phyloP scores from a whole-genome alignment of 805 yeast species.

The Suhomyces tanzawaensis region DNA sequence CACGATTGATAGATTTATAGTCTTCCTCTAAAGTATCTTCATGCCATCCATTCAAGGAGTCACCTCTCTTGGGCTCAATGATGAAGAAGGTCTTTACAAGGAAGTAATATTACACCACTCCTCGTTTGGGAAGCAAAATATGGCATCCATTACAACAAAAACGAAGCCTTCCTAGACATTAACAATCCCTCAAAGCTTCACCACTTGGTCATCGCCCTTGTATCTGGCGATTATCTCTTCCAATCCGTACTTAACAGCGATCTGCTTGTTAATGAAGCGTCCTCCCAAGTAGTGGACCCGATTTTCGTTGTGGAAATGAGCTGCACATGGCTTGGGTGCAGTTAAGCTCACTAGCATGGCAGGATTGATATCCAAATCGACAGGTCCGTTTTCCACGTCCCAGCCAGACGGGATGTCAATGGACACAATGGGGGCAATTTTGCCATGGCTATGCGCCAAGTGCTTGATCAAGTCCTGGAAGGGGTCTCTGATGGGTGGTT shows the following conservation, averaged over 20 bases:
- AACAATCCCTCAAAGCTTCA: constrained; percentile 16
- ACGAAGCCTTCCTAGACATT: not conserved
- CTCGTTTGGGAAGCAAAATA: too few relatives aligned
- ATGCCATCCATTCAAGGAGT: too few relatives aligned
- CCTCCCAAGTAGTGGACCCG: constrained; percentile 83
- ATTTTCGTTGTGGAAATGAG: constrained; percentile 32
- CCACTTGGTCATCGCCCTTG: constrained; percentile 35
- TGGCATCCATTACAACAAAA: not conserved
- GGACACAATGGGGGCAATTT: constrained; percentile 63
- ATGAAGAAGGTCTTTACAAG: too few relatives aligned
- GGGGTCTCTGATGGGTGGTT: constrained; percentile 83
- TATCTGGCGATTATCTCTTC: constrained; percentile 39
- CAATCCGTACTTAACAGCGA: constrained; percentile 75
- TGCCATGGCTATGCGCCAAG: constrained; percentile 33
- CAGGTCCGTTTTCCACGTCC: constrained; percentile 91
- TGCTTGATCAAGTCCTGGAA: constrained; percentile 46
- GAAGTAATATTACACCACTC: too few relatives aligned
- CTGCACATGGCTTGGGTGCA: constrained; percentile 90
- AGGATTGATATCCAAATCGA: constrained; percentile 51
- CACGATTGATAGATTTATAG: too few relatives aligned
- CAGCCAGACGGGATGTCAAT: constrained; percentile 96
- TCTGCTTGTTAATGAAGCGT: constrained; percentile 63
- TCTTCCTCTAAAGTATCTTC: too few relatives aligned
- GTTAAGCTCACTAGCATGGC: constrained; percentile 75
- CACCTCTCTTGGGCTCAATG: too few relatives aligned